A percentile compares a stretch with the other conserved stretches of the same genome.
phyloP scores from a whole-genome alignment of 768 basidiomycete genomes.

The Leccinum incarnatum region DNA sequence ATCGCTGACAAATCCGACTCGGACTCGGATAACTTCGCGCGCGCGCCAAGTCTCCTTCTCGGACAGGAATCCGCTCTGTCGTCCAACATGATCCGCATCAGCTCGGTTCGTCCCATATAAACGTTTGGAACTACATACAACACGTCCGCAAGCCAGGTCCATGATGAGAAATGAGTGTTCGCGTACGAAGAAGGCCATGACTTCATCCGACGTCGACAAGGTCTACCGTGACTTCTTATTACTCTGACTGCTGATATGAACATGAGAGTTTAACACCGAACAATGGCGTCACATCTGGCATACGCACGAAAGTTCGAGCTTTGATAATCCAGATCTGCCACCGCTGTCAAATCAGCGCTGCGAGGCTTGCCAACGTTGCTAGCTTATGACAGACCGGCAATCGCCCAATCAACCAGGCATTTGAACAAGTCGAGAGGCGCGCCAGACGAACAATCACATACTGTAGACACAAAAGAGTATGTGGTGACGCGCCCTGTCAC shows the following conservation, averaged over 20 bases:
- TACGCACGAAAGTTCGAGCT: background rate
- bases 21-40: background rate
- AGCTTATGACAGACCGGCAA: background rate
- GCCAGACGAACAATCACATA: slow-evolving; percentile 5
- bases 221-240: background rate
- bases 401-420: slow-evolving; percentile 4
- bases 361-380: background rate
- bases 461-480: background rate
- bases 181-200: slow-evolving; percentile 10
- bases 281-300: slow-evolving; percentile 11
- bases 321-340: slow-evolving; percentile 6
- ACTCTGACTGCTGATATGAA: slow-evolving; percentile 6
- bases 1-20: background rate
- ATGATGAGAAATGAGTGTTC: background rate
- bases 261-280: slow-evolving; percentile 8
- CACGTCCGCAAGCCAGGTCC: background rate
- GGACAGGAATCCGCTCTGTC: background rate
- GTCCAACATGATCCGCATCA: background rate
- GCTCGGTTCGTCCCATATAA: background rate
- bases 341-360: slow-evolving; percentile 17
- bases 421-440: slow-evolving; percentile 1
- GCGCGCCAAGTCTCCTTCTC: background rate
- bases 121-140: background rate
- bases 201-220: slow-evolving; percentile 15
- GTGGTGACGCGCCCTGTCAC: background rate